A percentile compares a stretch with the other conserved stretches of the same genome.
phyloP scores from a whole-genome alignment of 2,329 filamentous ascomycete genomes.

The Aspergillus melleus region DNA sequence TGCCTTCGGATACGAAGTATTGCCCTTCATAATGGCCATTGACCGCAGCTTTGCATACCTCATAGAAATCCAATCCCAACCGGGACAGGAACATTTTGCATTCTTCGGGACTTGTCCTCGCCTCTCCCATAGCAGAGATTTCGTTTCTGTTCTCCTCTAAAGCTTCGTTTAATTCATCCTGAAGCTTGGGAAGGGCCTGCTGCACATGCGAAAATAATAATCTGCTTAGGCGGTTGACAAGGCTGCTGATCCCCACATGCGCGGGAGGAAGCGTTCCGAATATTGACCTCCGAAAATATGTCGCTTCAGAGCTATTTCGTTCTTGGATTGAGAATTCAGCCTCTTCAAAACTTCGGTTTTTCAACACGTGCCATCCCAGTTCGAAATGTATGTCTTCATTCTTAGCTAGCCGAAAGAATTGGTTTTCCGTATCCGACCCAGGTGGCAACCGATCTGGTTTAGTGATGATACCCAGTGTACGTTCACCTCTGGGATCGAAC shows the following conservation, averaged over 20 bases:
- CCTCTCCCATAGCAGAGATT: background rate
- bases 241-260: background rate
- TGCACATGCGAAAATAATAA: background rate
- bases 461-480: background rate
- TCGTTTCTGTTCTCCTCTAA: background rate
- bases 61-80: background rate
- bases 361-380: background rate
- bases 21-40: background rate
- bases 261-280: background rate
- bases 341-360: background rate
- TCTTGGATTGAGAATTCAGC: background rate
- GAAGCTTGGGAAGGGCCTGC: background rate
- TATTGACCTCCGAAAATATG: background rate
- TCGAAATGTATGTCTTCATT: background rate
- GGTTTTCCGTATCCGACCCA: background rate
- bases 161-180: background rate
- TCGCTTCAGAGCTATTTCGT: background rate
- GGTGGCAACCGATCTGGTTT: background rate
- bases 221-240: background rate
- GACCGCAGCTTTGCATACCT: background rate
- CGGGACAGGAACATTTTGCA: background rate
- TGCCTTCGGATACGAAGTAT: background rate
- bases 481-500: background rate
- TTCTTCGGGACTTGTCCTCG: background rate
- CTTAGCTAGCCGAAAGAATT: background rate